Evolutionary conservation across 345 rosid species (phyloP), one percentile per base, ranked within the genome.

Genomic region (Mercurialis annua): DNA sequence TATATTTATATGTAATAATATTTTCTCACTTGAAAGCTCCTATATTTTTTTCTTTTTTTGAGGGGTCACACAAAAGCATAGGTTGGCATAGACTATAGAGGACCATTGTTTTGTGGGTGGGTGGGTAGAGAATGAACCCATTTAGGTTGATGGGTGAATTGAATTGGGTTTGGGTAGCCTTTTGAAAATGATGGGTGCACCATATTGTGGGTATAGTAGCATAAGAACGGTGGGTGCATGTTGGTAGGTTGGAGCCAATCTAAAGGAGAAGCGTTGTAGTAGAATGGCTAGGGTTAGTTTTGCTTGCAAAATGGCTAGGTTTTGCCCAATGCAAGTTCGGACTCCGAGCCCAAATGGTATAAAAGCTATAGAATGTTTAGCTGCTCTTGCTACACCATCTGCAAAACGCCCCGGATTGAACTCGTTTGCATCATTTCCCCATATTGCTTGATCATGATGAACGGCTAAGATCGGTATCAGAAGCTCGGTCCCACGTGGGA

Each of bases 261-360:
- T 67, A 21, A 82, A 80, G 2, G 72, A 70, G 81, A 77, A 83
- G 15, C 72, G 70, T 21, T 60, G 82, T 17, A 83, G 73, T 24
- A 81, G 67, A 43, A 73, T 65, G 1, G 81, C 75, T 0, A 83
- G 20, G 0, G 84, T 75, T 59, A 83, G 24, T 73, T 89, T 89
- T 26, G 88, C 87, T 63, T 85, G 92, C 47, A 85, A 42, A 53
- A 86, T 30, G 36, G 92, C 84, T 16, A 89, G 81, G 62, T 80
- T 89, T 75, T 83, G 88, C 31, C 92, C 92, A 0, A 89, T 80
- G 75, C 96, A 89, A 23, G 81, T 82, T 38, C 90, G 84, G 82
- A 60, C 92, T 74, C 83, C 87, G 64, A 23, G 79, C 48, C 92
- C 87, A 55, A 86, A 85, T 12, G 96, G 92, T 12, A 85, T 79